Conservation (phyloP, 2,329 filamentous ascomycete species). For the Graphilbum ipis-grandicollis region DNA sequence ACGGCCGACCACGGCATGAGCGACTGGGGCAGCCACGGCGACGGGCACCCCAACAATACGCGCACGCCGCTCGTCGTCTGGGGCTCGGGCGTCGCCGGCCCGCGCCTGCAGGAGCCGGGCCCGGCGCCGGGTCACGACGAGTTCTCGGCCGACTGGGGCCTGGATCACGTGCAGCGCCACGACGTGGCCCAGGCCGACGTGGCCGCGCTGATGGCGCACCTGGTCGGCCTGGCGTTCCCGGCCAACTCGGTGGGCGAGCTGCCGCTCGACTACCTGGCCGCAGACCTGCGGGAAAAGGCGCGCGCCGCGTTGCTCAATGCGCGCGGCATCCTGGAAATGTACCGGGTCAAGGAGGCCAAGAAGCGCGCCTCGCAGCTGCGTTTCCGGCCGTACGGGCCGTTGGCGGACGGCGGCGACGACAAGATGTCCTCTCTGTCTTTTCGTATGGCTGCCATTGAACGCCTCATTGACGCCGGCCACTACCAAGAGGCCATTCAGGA, state of each 20-base stretch:
- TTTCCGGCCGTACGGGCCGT: conserved; percentile 62
- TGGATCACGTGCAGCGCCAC: conserved; percentile 66
- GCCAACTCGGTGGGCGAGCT: conserved; percentile 93
- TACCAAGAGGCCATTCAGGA: conserved; percentile 66
- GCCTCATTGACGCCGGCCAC: conserved; percentile 45
- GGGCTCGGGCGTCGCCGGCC: conserved; percentile 78
- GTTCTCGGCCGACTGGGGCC: conserved; percentile 75
- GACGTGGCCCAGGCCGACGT: conserved; percentile 92
- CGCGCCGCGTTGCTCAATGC: conserved; percentile 73
- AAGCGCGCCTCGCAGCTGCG: conserved; percentile 62
- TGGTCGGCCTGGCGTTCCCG: conserved; percentile 75
- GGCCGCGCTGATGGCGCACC: conserved; percentile 86
- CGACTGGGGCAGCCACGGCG: conserved; percentile 97
- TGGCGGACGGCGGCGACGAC: too few relatives aligned
- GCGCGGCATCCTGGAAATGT: conserved; percentile 83
- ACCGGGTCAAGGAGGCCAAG: conserved; percentile 75
- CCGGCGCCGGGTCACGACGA: conserved; percentile 70
- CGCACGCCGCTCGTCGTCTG: conserved; percentile 82
- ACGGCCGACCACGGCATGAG: conserved; percentile 99
- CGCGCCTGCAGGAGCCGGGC: conserved; percentile 25
- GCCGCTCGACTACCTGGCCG: conserved; percentile 66
- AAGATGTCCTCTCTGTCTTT: too few relatives aligned
- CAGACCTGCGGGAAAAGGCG: conserved; percentile 58
- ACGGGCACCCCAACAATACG: conserved; percentile 94
- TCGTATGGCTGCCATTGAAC: conserved; percentile 49